A percentile compares a stretch with the other conserved stretches of the same genome.
Evolutionary conservation across 176 grass and related monocot genomes (phyloP).

Genomic region (Chloris gayana): DNA sequence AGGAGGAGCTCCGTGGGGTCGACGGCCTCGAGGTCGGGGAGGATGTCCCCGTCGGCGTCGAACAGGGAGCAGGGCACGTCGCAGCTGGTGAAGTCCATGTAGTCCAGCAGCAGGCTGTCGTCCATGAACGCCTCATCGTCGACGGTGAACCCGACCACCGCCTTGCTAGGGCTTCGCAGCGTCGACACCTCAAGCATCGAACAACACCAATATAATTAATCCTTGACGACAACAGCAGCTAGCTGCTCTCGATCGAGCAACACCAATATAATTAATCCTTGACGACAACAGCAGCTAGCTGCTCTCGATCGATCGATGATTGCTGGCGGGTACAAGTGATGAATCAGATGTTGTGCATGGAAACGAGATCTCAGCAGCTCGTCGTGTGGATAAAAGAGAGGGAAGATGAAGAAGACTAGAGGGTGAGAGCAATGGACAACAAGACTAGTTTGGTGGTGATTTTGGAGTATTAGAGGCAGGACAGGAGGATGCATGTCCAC

Average conservation of each 20-base stretch:
- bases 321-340: too few relatives aligned
- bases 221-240: background rate
- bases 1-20: slow-evolving; percentile 85
- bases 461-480: slow-evolving; percentile 51
- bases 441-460: slow-evolving; percentile 46
- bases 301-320: too few relatives aligned
- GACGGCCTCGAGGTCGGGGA: slow-evolving; percentile 91
- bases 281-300: too few relatives aligned
- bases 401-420: background rate
- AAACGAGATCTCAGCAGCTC: slow-evolving; percentile 21
- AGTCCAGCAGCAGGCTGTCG: slow-evolving; percentile 49
- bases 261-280: too few relatives aligned
- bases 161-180: slow-evolving; percentile 59
- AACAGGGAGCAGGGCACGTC: slow-evolving; percentile 58
- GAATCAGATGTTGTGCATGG: background rate
- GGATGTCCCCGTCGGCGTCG: slow-evolving; percentile 66
- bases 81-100: slow-evolving; percentile 80
- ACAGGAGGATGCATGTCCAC: slow-evolving; percentile 61
- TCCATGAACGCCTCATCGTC: slow-evolving; percentile 39
- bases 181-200: slow-evolving; percentile 79
- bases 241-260: too few relatives aligned
- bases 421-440: slow-evolving; percentile 23
- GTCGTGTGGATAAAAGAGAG: slow-evolving; percentile 37
- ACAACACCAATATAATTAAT: background rate
- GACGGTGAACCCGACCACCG: background rate